Base-by-base conservation (phyloP, 345 rosid genomes). In the Euclidium syriacum region DNA sequence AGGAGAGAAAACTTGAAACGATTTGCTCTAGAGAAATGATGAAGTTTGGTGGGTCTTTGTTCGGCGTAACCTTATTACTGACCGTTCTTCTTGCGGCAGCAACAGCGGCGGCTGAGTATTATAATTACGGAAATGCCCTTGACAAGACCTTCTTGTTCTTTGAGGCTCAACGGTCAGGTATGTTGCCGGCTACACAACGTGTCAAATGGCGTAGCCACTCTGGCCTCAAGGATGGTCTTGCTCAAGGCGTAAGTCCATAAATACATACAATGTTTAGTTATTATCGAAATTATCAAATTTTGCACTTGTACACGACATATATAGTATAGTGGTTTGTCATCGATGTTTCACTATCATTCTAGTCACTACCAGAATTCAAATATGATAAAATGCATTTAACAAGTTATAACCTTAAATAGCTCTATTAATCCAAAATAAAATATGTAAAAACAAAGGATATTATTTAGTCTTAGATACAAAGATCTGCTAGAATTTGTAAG, bases 81-180 rank as follows among this genome's bases (percentile, higher is more conserved):
- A 14, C 53, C 19, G 62, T 77, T 26, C 39, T 58, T 52, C 46
- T 71, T 5, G 60, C 24, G 27, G 59, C 47, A 12, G 62, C 44
- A 23, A 40, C 50, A 3, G 7, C 25, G 1, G 44, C 70, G 8
- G 64, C 69, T 0, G 68, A 55, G 30, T 67, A 73, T 10, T 79
- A 74, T 63, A 68, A 80, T 64, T 81, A 81, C 32, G 82, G 54
- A 16, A 78, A 64, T 38, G 92, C 89, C 4, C 79, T 83, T 14
- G 87, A 74, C 38, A 83, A 81, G 69, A 81, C 81, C 48, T 78
- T 81, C 51, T n/a, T 81, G 86, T 86, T 83, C 70, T 78, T 79
- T 17, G 89, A 86, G 74, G 87, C 89, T 18, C 85, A 83, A 67
- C 67, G 92, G 53, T 83, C 89, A 0, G 92, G 92, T 34, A 79